Conservation (phyloP, 176 grass and related monocot species). For the Oryza glaberrima region DNA sequence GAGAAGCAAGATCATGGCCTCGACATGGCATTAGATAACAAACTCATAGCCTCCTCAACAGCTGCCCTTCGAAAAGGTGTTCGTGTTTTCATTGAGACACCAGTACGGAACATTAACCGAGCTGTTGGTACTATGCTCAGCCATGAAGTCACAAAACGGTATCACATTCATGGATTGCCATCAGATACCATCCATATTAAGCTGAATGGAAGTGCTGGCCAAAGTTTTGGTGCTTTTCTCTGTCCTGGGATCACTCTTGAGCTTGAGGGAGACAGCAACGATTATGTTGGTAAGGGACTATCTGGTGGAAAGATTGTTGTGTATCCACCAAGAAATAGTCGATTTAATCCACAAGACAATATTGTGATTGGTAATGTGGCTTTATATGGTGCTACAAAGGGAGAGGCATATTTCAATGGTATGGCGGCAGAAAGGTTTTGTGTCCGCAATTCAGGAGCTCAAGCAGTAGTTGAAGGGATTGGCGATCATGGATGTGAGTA, state of each 20-base stretch:
- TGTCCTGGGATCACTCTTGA: slow-evolving; percentile 62
- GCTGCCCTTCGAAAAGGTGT: slow-evolving; percentile 49
- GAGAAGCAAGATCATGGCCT: slow-evolving; percentile 76
- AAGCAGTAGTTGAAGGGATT: slow-evolving; percentile 69
- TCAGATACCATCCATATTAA: slow-evolving; percentile 61
- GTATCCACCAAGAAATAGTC: slow-evolving; percentile 60
- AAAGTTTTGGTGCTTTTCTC: slow-evolving; percentile 71
- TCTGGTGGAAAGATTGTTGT: slow-evolving; percentile 70
- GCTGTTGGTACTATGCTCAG: slow-evolving; percentile 77
- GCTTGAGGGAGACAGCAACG: slow-evolving; percentile 73
- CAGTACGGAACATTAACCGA: slow-evolving; percentile 54
- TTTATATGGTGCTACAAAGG: slow-evolving; percentile 63
- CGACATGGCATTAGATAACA: slow-evolving; percentile 61
- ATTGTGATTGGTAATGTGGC: slow-evolving; percentile 77
- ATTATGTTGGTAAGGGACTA: slow-evolving; percentile 76
- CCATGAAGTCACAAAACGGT: slow-evolving; percentile 62
- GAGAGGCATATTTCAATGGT: slow-evolving; percentile 70
- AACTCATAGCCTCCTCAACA: slow-evolving; percentile 55
- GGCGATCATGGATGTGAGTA: slow-evolving; percentile 83
- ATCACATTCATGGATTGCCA: slow-evolving; percentile 54
- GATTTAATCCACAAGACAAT: slow-evolving; percentile 60
- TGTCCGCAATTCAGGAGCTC: slow-evolving; percentile 77
- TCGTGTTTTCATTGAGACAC: slow-evolving; percentile 49
- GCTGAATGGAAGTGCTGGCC: slow-evolving; percentile 62
- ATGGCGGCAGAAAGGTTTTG: slow-evolving; percentile 75